Evolutionary conservation across 768 basidiomycete genomes (phyloP), one percentile per base, ranked within the genome.

Genomic region (Albatrellus ellisii): DNA sequence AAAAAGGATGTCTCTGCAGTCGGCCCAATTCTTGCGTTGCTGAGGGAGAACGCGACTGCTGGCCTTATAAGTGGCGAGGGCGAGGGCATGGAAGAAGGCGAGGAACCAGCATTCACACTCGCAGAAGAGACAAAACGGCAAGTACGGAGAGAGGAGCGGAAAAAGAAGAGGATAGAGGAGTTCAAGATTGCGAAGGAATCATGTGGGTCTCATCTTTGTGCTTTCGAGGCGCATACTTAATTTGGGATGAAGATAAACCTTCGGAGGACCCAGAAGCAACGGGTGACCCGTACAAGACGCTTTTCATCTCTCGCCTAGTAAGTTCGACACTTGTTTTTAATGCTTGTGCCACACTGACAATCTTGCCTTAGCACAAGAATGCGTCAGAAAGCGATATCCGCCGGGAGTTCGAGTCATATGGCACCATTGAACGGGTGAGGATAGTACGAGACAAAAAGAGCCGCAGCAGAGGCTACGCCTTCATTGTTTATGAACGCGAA

Each of bases 201-300:
- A 18, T 97, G 91, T 94, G 35, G 43, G 85, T 71, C 12, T 26
- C 20, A n/a, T 41, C 12, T 46, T 27, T 26, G 6, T 6, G 29
- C 35, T 26, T 32, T 33, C n/a, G 4, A 44, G 35, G 10, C 15
- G 39, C 41, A 49, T 37, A 49, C 39, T 5, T 29, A 28, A 41
- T 50, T 48, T 41, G 17, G 21, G n/a, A 14, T 48, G 24, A 53
- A 97, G 94, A 92, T 64, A 89, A 91, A 58, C 95, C 95, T 7
- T 71, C 82, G 15, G 92, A 94, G 41, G 92, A 99, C 54, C 43
- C 80, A 10, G 79, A 94, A 56, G 92, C 90, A 25, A 69, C 82
- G 31, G 95, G 95, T 2, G 95, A 99, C 56, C 95, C 95, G 3
- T 99, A 97, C 67, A 98, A 98, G 60, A 98, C 95, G 0, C 68